Base-by-base conservation (phyloP, 306 rosid species). In the Gillenia trifoliata region DNA sequence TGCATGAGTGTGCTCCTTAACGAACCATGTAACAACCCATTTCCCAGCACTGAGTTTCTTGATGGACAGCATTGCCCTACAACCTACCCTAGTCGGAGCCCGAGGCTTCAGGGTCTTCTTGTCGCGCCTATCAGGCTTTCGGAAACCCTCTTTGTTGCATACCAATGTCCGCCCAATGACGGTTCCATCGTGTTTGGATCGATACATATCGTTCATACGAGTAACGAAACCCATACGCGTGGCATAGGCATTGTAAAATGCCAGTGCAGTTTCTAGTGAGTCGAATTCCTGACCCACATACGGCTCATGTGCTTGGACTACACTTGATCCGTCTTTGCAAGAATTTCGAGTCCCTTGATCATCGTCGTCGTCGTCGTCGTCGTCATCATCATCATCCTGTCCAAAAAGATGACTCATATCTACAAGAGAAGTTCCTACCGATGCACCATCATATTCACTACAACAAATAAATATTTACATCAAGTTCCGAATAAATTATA, bases 71-170 rank as follows among this genome's bases (percentile, higher is more conserved):
- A 70, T 78, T 64, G 83, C 86, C 78, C 67, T 78, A 78, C 86
- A 83, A 26, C 86, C 86, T 41, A 78, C 74, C 70, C 86, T 78
- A 13, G 80, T 74, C 26, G 64, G 68, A n/a, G 66, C 70, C n/a
- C 83, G 60, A 20, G 77, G 80, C 56, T 68, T 78, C 9, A 33
- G 25, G 49, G 36, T 78, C 66, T 78, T 72, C 80, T 83, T 63
- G 17, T 78, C 85, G 4, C 73, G 62, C 72, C 74, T 71, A n/a
- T 79, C 59, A 75, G 83, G 65, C 54, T 60, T 70, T 50, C 80
- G 74, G 57, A 75, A 83, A 66, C 86, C 86, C 78, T 83, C 83
- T 75, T 83, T 83, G 83, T 79, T 83, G 78, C 86, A 83, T 19
- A 78, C 86, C 50, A 83, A 50, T 20, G 86, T 70, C 38, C 83